These are phyloP conservation scores for Solanum pinnatisectum DNA, from an alignment of 257 asterid genomes.

Conservation along the genomic window DNA sequence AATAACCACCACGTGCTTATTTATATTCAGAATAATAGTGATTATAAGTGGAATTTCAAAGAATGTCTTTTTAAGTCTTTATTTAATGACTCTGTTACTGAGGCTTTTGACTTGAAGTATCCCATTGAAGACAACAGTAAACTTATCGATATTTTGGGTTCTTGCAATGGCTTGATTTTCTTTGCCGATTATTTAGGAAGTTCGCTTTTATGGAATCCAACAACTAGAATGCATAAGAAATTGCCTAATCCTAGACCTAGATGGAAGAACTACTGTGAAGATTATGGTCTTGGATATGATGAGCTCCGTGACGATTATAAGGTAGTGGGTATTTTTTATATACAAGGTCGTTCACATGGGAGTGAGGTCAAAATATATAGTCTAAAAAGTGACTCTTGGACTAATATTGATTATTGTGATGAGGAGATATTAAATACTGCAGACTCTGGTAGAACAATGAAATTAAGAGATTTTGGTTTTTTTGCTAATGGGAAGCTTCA, in stretches of 20 bases:
- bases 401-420: neutral
- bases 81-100: neutral
- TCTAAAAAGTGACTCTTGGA: neutral
- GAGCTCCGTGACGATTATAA: neutral
- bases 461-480: neutral
- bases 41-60: neutral
- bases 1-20: neutral
- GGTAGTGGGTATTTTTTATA: neutral
- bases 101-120: neutral
- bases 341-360: neutral
- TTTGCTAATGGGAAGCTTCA: neutral
- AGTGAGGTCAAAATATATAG: neutral
- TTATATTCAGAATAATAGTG: neutral
- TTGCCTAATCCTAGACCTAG: neutral
- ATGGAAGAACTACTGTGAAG: neutral
- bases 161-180: neutral
- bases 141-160: neutral
- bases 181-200: neutral
- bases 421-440: neutral
- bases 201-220: neutral
- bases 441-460: neutral
- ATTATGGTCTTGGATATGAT: neutral
- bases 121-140: neutral
- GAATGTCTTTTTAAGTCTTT: neutral
- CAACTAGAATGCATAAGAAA: neutral